These are phyloP conservation scores for Pichia inconspicua DNA, from an alignment of 1,139 yeast species.

Conservation along the genomic window DNA sequence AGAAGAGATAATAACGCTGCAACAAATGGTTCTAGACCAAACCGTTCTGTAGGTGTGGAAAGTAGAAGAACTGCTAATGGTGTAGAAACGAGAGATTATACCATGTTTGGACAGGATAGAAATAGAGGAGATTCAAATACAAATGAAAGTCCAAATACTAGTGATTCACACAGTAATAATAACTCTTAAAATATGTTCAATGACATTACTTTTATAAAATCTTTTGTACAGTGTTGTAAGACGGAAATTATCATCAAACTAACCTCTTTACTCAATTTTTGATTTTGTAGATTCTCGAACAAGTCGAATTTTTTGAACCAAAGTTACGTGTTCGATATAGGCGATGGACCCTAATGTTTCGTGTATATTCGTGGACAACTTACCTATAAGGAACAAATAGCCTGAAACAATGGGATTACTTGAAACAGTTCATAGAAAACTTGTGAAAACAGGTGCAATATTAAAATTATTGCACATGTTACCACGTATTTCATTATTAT, in stretches of 20 bases:
- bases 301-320: too few species aligned
- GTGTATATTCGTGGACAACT: too few species aligned
- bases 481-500: constrained; percentile 55
- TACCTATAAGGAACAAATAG: not conserved
- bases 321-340: too few species aligned
- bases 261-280: too few species aligned
- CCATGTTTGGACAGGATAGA: constrained; percentile 7
- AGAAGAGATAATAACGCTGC: not conserved
- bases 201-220: not conserved
- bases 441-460: constrained; percentile 51
- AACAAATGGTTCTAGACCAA: not conserved
- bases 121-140: not conserved
- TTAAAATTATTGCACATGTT: constrained; percentile 49
- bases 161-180: not conserved
- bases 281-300: too few species aligned
- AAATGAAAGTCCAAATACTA: not conserved
- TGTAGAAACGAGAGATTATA: constrained; percentile 33
- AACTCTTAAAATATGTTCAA: not conserved
- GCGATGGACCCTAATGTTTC: too few species aligned
- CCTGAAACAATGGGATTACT: constrained; percentile 24
- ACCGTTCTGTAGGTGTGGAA: constrained; percentile 39
- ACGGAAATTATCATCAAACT: not conserved
- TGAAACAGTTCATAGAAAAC: constrained; percentile 24
- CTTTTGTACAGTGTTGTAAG: not conserved
- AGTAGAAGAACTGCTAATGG: constrained; percentile 46